phyloP scores from a whole-genome alignment of 306 rosid genomes.

The Cucumis cinereus region DNA sequence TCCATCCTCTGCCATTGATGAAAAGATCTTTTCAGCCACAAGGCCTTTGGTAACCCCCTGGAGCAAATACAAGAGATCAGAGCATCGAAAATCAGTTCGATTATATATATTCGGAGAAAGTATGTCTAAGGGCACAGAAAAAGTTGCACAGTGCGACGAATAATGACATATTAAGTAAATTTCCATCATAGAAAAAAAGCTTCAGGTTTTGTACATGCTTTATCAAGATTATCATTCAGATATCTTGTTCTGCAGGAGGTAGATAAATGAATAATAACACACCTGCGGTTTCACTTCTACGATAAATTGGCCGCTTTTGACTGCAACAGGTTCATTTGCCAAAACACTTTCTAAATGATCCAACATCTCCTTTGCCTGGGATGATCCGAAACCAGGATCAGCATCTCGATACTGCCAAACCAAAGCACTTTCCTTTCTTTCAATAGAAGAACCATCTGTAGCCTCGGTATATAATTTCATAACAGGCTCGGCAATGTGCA shows the following conservation, averaged over 20 bases:
- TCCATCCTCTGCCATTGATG: slow-evolving; percentile 47
- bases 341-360: slow-evolving; percentile 81
- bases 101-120: not conserved
- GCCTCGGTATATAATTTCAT: slow-evolving; percentile 69
- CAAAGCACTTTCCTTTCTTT: slow-evolving; percentile 65
- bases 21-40: slow-evolving; percentile 55
- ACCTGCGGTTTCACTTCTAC: slow-evolving; percentile 86
- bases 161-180: not conserved
- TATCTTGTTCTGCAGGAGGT: not conserved
- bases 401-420: slow-evolving; percentile 82
- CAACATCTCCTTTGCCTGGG: slow-evolving; percentile 77
- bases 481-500: slow-evolving; percentile 66
- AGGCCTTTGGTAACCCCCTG: slow-evolving; percentile 75
- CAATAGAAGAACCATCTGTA: slow-evolving; percentile 70
- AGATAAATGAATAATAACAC: not conserved
- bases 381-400: slow-evolving; percentile 60
- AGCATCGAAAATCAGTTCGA: not conserved
- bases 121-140: not conserved
- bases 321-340: slow-evolving; percentile 80
- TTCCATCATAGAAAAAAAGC: not conserved
- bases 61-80: not conserved
- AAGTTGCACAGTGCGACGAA: not conserved
- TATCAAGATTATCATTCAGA: not conserved
- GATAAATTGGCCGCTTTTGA: slow-evolving; percentile 65
- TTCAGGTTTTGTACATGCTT: not conserved